Percentiles rank a stretch among this genome's conserved stretches.
Conservation (phyloP, 2,329 filamentous ascomycete genomes). For the Penicillium sumatraense region DNA sequence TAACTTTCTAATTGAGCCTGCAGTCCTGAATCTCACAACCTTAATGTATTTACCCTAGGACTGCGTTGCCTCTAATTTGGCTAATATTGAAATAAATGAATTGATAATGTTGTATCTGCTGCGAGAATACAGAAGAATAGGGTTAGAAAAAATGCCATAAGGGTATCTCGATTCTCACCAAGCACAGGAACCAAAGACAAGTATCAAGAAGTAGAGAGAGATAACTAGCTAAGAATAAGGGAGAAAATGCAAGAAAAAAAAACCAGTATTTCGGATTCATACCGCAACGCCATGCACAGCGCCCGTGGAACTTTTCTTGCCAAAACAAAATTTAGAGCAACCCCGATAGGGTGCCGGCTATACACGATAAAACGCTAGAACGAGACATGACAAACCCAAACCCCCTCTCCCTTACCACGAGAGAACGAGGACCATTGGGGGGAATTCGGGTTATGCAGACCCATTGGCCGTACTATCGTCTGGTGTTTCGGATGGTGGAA, state of each 20-base stretch:
- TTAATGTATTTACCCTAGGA: not conserved
- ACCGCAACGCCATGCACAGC: slow-evolving; percentile 30
- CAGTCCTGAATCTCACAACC: not conserved
- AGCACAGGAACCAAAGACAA: not conserved
- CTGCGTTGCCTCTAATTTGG: not conserved
- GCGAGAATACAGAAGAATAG: not conserved
- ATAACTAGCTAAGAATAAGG: not conserved
- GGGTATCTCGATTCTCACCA: slow-evolving; percentile 29
- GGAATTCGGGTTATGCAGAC: slow-evolving; percentile 3
- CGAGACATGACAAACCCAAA: not conserved
- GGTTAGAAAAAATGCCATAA: slow-evolving; percentile 14
- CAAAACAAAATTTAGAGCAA: slow-evolving; percentile 3
- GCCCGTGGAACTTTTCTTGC: slow-evolving; percentile 22
- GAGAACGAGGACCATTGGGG: not conserved
- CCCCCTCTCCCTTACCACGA: not conserved
- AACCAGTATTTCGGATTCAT: slow-evolving; percentile 18
- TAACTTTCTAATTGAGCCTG: not conserved
- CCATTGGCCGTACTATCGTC: slow-evolving; percentile 20
- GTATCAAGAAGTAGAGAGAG: not conserved
- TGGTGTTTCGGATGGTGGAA: slow-evolving; percentile 38
- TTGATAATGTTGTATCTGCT: not conserved
- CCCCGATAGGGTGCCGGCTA: slow-evolving; percentile 16
- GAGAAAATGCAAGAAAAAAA: slow-evolving; percentile 10
- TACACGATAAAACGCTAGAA: slow-evolving; percentile 22
- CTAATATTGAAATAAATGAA: not conserved